A percentile compares a stretch with the other conserved stretches of the same genome.
Evolutionary conservation across 1,284 basidiomycete genomes (phyloP).

Genomic region (Psilocybe mexicana): DNA sequence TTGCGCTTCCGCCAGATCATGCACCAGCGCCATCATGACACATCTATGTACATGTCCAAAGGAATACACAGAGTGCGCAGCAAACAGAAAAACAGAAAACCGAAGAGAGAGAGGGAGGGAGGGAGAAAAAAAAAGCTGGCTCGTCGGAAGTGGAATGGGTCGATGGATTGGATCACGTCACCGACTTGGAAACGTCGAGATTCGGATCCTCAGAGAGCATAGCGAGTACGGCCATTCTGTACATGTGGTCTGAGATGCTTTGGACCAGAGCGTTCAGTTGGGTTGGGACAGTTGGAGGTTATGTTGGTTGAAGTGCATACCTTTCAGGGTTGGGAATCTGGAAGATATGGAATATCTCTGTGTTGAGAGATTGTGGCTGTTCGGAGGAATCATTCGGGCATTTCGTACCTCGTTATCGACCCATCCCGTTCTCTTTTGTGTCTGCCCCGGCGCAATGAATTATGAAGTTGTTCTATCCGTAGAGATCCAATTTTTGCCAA

Average conservation of each 20-base stretch:
- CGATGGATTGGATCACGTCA: conserved; percentile 9
- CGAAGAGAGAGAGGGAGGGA: too few relatives aligned
- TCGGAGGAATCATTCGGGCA: neutral
- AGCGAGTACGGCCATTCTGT: conserved; percentile 91
- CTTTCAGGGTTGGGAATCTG: conserved; percentile 82
- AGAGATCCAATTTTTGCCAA: neutral
- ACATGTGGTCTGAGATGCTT: conserved; percentile 97
- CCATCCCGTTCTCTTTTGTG: conserved; percentile 95
- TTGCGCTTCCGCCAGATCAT: conserved; percentile 96
- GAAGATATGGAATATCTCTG: too few relatives aligned
- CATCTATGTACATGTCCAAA: conserved; percentile 54
- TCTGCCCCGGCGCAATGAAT: conserved; percentile 43
- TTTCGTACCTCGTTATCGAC: conserved; percentile 70
- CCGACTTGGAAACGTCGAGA: conserved; percentile 79
- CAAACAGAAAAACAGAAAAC: too few relatives aligned
- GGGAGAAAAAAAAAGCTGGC: neutral
- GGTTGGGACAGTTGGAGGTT: too few relatives aligned
- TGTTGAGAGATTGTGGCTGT: too few relatives aligned
- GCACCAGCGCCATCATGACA: conserved; percentile 87
- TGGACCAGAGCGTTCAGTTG: neutral
- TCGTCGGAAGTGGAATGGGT: neutral
- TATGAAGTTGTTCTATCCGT: neutral
- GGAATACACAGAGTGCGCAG: neutral
- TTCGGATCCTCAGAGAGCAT: conserved; percentile 75
- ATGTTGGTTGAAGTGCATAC: conserved; percentile 37